Base-by-base conservation (phyloP, 169 alveolate genomes). In the Cryptosporidium ubiquitum region DNA sequence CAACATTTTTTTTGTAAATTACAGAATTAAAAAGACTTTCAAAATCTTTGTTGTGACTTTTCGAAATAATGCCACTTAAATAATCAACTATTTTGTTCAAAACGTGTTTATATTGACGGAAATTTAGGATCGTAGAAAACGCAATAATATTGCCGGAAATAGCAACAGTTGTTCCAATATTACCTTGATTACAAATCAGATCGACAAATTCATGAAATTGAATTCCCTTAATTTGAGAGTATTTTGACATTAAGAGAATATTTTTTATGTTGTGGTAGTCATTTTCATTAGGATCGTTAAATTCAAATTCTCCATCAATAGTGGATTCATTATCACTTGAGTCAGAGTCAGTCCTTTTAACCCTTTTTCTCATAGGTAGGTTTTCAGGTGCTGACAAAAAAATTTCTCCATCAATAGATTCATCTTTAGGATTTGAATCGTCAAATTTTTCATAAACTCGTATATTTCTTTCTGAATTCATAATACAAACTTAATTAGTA, bases 141-240 rank as follows among this genome's bases (percentile, higher is more conserved):
- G 68, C 89, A 37, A 79, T 66, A 42, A 79, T 18, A 47, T n/a
- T 58, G 9, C 39, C 75, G 33, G 89, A 79, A 42, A 79, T 79
- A 16, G 66, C 31, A 42, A 79, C 75, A 4, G 89, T 79, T 33
- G 89, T 79, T 61, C 89, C 89, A 40, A 79, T 79, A 37, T 79
- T 79, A 7, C 89, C 89, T 64, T 79, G 89, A 44, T 79, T 79
- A 79, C 89, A 79, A 23, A 79, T 79, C 12, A 61, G 31, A 64
- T 79, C 89, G 33, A 79, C 89, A n/a, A 79, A 79, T 49, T 64
- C 75, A 26, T 79, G 75, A 61, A 79, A 60, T 16, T 61, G 29
- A 29, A 79, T 37, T 14, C 58, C 39, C 40, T 79, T 79, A n/a
- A 79, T 60, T 23, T 37, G 60, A 31, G 35, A 20, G 42, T 79